A percentile compares a stretch with the other conserved stretches of the same genome.
Conservation (phyloP, 495 filamentous ascomycete species). For the Hypoxylon intermedium region DNA sequence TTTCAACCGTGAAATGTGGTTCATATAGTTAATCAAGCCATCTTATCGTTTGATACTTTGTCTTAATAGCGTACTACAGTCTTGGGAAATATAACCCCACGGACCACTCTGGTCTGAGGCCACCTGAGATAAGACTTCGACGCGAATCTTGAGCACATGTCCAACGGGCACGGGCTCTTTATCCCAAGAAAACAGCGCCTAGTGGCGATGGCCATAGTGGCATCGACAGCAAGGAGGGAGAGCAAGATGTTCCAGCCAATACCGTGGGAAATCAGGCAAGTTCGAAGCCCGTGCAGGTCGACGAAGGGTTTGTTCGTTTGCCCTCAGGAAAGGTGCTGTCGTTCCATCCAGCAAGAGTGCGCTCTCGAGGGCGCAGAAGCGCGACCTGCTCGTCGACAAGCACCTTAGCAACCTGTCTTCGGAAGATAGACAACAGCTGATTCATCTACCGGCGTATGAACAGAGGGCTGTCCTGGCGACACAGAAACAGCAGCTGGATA, state of each 20-base stretch:
- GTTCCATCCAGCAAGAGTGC: constrained; percentile 1
- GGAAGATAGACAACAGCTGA: neutral
- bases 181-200: constrained; percentile 38
- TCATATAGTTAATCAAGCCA: no score
- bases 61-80: no score
- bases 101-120: no score
- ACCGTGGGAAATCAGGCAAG: neutral
- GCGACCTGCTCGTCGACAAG: neutral
- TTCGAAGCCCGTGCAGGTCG: neutral
- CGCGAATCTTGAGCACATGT: constrained; percentile 44
- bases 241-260: neutral
- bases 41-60: no score
- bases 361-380: neutral
- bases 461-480: neutral
- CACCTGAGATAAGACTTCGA: no score
- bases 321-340: constrained; percentile 44
- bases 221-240: neutral
- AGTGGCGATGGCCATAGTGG: constrained; percentile 20
- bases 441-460: neutral
- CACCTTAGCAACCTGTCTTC: neutral
- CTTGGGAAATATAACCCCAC: no score
- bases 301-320: constrained; percentile 32
- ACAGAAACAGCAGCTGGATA: neutral
- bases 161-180: constrained; percentile 42
- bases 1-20: no score